These are phyloP conservation scores for Nakazawaea populi DNA, from an alignment of 805 yeast genomes.

Conservation along the genomic window DNA sequence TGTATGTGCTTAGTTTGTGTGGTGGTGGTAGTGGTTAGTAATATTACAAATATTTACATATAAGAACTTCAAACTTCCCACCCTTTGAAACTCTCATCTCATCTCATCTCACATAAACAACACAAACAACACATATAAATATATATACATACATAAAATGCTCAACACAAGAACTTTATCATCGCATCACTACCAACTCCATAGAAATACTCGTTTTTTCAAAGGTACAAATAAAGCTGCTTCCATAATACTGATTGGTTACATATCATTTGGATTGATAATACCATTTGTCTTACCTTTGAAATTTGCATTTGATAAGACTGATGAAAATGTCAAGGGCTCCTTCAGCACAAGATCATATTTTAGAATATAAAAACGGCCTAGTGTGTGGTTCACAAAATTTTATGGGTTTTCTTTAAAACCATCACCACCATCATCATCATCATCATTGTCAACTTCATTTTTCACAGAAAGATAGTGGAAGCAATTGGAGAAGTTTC, in stretches of 20 bases:
- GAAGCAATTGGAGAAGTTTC: no score
- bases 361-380: conserved; percentile 6
- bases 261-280: conserved; percentile 26
- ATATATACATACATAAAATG: background rate
- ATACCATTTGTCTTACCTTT: conserved; percentile 29
- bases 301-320: conserved; percentile 17
- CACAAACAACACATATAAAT: background rate
- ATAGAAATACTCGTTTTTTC: background rate
- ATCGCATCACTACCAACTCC: background rate
- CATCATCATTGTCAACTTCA: no score
- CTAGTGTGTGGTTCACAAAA: no score
- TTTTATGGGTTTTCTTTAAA: no score
- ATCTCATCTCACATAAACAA: background rate
- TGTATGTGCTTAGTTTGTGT: background rate
- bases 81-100: no score
- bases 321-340: conserved; percentile 12
- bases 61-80: background rate
- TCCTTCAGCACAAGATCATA: conserved; percentile 10
- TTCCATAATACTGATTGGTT: conserved; percentile 20
- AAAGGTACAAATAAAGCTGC: conserved; percentile 1
- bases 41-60: background rate
- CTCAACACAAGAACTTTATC: background rate
- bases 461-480: no score
- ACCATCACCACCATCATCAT: no score
- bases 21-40: background rate